Evolutionary conservation across 176 grass and related monocot species (phyloP).

Genomic region (Cymbopogon citratus): DNA sequence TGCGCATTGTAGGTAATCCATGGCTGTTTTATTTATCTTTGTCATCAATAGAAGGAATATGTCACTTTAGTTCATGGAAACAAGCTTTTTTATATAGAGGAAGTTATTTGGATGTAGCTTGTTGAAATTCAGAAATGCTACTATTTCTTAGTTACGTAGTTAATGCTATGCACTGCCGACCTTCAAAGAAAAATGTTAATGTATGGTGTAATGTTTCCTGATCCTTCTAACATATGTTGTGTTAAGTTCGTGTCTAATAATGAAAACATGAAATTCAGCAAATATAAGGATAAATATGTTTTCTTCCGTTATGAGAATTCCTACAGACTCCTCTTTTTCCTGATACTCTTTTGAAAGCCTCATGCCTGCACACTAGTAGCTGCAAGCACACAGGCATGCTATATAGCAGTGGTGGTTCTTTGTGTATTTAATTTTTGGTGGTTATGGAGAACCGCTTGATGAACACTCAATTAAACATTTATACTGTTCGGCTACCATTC

Average conservation of each 20-base stretch:
- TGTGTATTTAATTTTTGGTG: not conserved
- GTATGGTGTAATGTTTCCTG: not conserved
- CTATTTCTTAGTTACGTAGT: not conserved
- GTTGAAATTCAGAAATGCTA: not conserved
- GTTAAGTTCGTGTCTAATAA: not conserved
- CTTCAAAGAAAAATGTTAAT: not conserved
- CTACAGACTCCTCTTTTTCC: not conserved
- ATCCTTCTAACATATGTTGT: not conserved
- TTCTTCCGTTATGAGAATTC: not conserved
- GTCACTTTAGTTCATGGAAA: not conserved
- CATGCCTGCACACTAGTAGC: not conserved
- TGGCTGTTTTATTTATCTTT: not conserved
- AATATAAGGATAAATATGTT: not conserved
- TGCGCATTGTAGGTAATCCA: not conserved
- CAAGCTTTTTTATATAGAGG: not conserved
- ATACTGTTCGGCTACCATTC: not conserved
- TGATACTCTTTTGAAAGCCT: no score
- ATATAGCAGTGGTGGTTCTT: not conserved
- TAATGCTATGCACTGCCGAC: not conserved
- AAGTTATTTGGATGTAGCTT: not conserved
- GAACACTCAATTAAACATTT: not conserved
- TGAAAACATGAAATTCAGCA: constrained; percentile 1
- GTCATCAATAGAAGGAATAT: not conserved
- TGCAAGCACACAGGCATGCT: not conserved
- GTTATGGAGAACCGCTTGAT: not conserved